Evolutionary conservation across 2,329 filamentous ascomycete species (phyloP), one percentile per base, ranked within the genome.

Genomic region (Paraphaeosphaeria sporulosa): DNA sequence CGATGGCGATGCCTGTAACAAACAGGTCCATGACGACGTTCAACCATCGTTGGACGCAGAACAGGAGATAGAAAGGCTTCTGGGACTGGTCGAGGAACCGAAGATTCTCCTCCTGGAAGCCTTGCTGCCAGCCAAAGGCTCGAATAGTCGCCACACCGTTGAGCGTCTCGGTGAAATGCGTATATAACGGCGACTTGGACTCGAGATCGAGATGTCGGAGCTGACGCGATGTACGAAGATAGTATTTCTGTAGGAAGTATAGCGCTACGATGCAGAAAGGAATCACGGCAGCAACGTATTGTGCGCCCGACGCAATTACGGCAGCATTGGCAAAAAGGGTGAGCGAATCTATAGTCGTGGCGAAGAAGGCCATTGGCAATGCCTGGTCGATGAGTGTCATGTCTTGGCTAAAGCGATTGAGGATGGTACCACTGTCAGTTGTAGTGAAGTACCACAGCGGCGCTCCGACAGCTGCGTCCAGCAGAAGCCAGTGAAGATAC

Each of bases 151-250:
- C n/a, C n/a, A n/a, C n/a, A n/a, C n/a, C n/a, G n/a, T n/a, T n/a
- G n/a, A n/a, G n/a, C n/a, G n/a, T n/a, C n/a, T n/a, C n/a, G n/a
- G n/a, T n/a, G n/a, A n/a, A n/a, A n/a, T n/a, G n/a, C n/a, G n/a
- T n/a, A n/a, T 81, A 84, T 0, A 85, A 71, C 0, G 81, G 80
- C 0, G 77, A 73, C 57, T 81, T 80, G 21, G 77, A 71, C 64
- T 85, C 83, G 0, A 85, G 76, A 63, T 86, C 84, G 5, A 85
- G 69, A 9, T 83, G 73, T 55, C 84, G 78, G 7, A 83, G 58
- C 60, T 82, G 80, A 1, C 81, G 71, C 9, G 78, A 79, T 4
- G 80, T 81, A 4, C 75, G 75, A 2, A 83, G 73, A 56, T 83
- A 83, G 63, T 76, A 75, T 23, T 65, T 72, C 58, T 82, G 79